These are phyloP conservation scores for Chrysanthemum seticuspe DNA, from an alignment of 129 eudicot genomes.

Conservation along the genomic window DNA sequence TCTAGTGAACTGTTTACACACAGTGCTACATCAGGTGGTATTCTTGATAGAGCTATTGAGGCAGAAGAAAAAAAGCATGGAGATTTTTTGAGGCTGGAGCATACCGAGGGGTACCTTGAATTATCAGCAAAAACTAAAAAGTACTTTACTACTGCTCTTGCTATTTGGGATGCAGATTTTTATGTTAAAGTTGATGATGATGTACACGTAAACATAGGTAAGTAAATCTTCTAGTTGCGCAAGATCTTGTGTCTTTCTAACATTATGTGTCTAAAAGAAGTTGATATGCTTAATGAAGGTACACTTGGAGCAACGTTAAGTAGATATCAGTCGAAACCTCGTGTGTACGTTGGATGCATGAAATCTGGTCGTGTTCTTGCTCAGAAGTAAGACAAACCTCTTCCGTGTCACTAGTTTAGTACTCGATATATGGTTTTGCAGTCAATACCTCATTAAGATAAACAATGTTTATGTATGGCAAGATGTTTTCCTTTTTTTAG, in stretches of 20 bases:
- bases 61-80: conserved; percentile 89
- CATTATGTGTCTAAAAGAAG: not conserved
- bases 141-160: conserved; percentile 72
- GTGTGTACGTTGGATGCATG: conserved; percentile 92
- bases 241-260: not conserved
- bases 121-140: conserved; percentile 85
- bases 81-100: conserved; percentile 83
- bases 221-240: not conserved
- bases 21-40: conserved; percentile 87
- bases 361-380: conserved; percentile 96
- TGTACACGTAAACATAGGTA: conserved; percentile 87
- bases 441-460: not conserved
- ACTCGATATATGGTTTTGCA: not conserved
- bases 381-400: conserved; percentile 52
- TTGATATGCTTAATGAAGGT: conserved; percentile 47
- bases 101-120: conserved; percentile 89
- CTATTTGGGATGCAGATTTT: conserved; percentile 90
- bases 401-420: conserved; percentile 7
- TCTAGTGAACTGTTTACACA: conserved; percentile 3
- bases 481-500: not conserved
- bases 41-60: conserved; percentile 82
- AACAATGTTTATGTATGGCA: conserved; percentile 2
- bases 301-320: conserved; percentile 77
- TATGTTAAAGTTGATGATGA: conserved; percentile 95
- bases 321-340: conserved; percentile 59